Evolutionary conservation across 257 asterid genomes (phyloP).

Genomic region (Ilex aquifolium): DNA sequence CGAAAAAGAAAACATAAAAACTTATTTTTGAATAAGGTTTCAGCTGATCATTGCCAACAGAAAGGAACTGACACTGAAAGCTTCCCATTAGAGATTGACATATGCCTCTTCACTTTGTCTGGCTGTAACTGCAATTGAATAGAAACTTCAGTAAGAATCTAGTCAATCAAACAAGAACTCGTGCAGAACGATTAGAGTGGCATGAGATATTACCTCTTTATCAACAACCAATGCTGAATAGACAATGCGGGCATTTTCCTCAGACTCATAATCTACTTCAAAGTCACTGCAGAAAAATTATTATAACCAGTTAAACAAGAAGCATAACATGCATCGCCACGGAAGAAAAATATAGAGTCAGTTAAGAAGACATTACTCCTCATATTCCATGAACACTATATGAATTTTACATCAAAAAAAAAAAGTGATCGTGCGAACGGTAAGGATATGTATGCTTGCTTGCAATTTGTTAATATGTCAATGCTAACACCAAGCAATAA

Average conservation of each 20-base stretch:
- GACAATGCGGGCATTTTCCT: conserved; percentile 60
- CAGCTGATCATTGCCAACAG: neutral
- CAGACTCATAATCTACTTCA: conserved; percentile 70
- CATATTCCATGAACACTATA: neutral
- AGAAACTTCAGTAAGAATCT: neutral
- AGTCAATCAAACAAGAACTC: neutral
- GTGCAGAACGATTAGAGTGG: neutral
- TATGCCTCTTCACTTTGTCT: conserved; percentile 75
- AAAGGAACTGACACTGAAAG: conserved; percentile 55
- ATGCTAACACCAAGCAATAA: no score
- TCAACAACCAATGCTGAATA: conserved; percentile 68
- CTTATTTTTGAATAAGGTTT: neutral
- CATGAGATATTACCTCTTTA: conserved; percentile 55
- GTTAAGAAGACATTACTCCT: no score
- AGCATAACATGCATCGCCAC: neutral
- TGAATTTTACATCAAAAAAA: no score
- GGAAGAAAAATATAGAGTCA: no score
- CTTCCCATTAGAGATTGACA: conserved; percentile 60
- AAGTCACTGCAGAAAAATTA: conserved; percentile 45
- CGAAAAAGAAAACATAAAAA: neutral
- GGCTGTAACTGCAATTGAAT: conserved; percentile 74
- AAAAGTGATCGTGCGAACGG: neutral
- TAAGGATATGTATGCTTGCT: neutral
- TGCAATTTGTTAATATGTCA: no score
- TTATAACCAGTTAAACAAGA: neutral